A percentile compares a stretch with the other conserved stretches of the same genome.
Evolutionary conservation across 2,329 filamentous ascomycete genomes (phyloP).

Genomic region (Hypocrella siamensis): DNA sequence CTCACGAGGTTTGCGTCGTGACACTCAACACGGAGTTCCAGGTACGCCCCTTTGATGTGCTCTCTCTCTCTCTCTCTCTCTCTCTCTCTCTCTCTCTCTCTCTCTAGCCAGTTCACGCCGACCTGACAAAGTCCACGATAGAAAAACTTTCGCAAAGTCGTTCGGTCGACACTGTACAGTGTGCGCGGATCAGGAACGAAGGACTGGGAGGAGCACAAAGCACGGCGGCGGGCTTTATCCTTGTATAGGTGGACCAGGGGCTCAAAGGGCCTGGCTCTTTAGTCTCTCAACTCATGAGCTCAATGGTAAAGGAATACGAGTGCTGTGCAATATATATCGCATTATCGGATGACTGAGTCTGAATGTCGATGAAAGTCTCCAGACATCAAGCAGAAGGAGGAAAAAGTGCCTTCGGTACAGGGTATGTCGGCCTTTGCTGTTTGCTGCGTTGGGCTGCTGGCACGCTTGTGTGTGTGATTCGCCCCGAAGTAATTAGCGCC

Average conservation of each 20-base stretch:
- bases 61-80: background rate
- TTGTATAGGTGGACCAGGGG: conserved; percentile 34
- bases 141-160: conserved; percentile 39
- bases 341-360: no score
- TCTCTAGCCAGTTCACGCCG: background rate
- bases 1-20: conserved; percentile 33
- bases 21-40: conserved; percentile 34
- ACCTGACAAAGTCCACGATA: conserved; percentile 7
- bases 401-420: background rate
- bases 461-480: no score
- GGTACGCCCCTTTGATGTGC: conserved; percentile 11
- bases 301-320: no score
- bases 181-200: conserved; percentile 23
- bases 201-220: conserved; percentile 26
- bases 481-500: no score
- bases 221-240: conserved; percentile 31
- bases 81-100: background rate
- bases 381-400: no score
- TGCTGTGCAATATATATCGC: no score
- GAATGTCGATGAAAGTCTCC: no score
- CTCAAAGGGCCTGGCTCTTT: conserved; percentile 17
- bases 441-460: no score
- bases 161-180: conserved; percentile 30
- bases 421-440: no score
- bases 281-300: no score